Base-by-base conservation (phyloP, 2,329 filamentous ascomycete genomes). In the Epichloe baconii region DNA sequence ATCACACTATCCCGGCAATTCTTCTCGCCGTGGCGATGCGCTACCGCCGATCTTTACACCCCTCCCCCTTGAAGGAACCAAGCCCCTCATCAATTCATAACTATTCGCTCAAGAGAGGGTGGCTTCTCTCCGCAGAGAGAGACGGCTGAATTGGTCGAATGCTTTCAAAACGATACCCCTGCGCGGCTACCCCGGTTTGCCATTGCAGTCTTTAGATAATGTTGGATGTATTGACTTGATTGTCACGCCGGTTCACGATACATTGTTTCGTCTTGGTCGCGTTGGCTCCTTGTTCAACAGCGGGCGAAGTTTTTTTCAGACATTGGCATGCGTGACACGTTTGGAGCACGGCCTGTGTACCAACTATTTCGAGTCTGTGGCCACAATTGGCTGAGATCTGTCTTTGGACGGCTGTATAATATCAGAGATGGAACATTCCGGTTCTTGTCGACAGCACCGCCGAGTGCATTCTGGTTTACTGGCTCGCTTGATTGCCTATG, bases 131-230 rank as follows among this genome's bases (percentile, higher is more conserved):
- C 6, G 12, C 21, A 34, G 23, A 44, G 14, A 26, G 26, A 26
- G 26, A 10, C 15, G 12, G 43, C 43, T 44, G 11, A 34, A 44
- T 44, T 17, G 26, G 26, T 35, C 43, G 26, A 44, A 14, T 11
- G 11, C 44, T 34, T 41, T 45, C 21, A 48, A 34, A 35, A 49
- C 45, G 51, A 52, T 52, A 49, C 51, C 51, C 51, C 34, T 3
- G 2, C 5, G 46, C 36, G 51, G 43, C 21, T 42, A 42, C 37
- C 38, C 43, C 47, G 37, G 47, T 44, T 47, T 40, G 14, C 19
- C 21, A 31, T 31, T 31, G 26, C 26, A 43, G n/a, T 47, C 34
- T 34, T 15, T 34, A 34, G 15, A 35, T 5, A 10, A 19, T 35
- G 43, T 17, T 19, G 43, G 43, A 44, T 35, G 43, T 34, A 6